A percentile compares a stretch with the other conserved stretches of the same genome.
Conservation (phyloP, 176 grass and related monocot species). For the Carex littledalei region DNA sequence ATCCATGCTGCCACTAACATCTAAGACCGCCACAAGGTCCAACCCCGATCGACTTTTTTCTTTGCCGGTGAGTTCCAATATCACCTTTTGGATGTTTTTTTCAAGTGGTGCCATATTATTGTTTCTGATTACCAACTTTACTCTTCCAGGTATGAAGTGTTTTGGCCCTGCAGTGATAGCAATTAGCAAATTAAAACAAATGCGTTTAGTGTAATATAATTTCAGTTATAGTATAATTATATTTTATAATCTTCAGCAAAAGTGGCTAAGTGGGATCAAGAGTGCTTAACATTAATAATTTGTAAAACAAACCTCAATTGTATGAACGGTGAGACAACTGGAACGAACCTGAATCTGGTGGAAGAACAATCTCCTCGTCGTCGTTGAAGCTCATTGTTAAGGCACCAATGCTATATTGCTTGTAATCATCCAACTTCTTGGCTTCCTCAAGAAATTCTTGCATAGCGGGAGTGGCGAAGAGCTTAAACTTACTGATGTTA, state of each 20-base stretch:
- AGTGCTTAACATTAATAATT: no score
- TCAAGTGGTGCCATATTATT: background rate
- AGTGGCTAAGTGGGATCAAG: no score
- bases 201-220: background rate
- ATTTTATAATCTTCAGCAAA: no score
- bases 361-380: background rate
- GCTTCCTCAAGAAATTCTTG: background rate
- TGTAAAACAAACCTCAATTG: background rate
- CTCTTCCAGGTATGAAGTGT: background rate
- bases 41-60: background rate
- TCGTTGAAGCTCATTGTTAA: background rate
- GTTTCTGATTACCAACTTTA: conserved; percentile 11
- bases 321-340: background rate
- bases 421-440: background rate
- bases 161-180: conserved; percentile 4
- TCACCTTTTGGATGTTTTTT: conserved; percentile 2
- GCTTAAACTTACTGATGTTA: background rate
- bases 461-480: background rate
- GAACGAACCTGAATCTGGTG: background rate
- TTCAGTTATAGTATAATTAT: no score
- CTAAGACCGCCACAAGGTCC: conserved; percentile 32
- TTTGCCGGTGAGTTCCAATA: conserved; percentile 26
- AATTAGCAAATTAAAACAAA: background rate
- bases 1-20: conserved; percentile 26
- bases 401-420: no score